Percentiles rank a stretch among this genome's conserved stretches.
These are phyloP conservation scores for Russula griseocarnosa DNA, from an alignment of 768 basidiomycete species.

Conservation along the genomic window DNA sequence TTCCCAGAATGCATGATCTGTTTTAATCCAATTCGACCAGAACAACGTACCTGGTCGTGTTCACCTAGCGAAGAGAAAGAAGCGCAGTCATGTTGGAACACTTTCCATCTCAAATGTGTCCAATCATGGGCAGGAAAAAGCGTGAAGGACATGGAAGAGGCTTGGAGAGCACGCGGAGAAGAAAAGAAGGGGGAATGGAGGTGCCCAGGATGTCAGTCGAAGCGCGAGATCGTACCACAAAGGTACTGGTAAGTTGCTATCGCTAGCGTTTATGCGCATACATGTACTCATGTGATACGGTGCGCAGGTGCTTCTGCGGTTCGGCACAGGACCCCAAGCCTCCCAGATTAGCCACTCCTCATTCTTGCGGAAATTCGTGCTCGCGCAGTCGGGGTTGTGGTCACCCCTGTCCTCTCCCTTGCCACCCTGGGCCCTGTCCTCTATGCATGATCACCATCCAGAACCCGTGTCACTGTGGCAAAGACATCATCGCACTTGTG, in stretches of 20 bases:
- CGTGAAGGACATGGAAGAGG: slow-evolving; percentile 66
- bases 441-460: slow-evolving; percentile 81
- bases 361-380: slow-evolving; percentile 72
- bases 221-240: slow-evolving; percentile 60
- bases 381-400: slow-evolving; percentile 59
- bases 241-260: slow-evolving; percentile 58
- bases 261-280: neutral
- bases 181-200: slow-evolving; percentile 75
- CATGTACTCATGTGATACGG: neutral
- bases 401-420: slow-evolving; percentile 79
- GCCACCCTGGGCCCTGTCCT: slow-evolving; percentile 96
- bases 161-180: slow-evolving; percentile 69
- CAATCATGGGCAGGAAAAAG: slow-evolving; percentile 83
- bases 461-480: slow-evolving; percentile 74
- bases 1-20: slow-evolving; percentile 82
- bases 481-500: slow-evolving; percentile 52
- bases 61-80: slow-evolving; percentile 43
- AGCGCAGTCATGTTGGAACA: slow-evolving; percentile 78
- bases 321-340: slow-evolving; percentile 69
- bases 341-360: slow-evolving; percentile 64
- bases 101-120: slow-evolving; percentile 90
- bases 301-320: slow-evolving; percentile 77
- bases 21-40: slow-evolving; percentile 72
- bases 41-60: slow-evolving; percentile 86
- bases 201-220: slow-evolving; percentile 90